Evolutionary conservation across 2,329 filamentous ascomycete species (phyloP).

Genomic region (Drechslera avenae): DNA sequence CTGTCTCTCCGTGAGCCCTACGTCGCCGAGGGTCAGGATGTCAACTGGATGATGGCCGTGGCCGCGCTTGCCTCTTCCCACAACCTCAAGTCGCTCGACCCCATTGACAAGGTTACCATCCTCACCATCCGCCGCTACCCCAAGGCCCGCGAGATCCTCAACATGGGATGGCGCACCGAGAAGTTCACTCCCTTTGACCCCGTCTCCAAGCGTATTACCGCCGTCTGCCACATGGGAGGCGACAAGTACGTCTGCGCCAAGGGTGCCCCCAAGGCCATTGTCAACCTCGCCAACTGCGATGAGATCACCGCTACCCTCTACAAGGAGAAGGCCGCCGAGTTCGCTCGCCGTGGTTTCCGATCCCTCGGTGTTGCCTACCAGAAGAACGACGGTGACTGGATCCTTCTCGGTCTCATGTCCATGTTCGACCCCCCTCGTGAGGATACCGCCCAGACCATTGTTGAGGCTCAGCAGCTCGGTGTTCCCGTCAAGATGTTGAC

Average conservation of each 20-base stretch:
- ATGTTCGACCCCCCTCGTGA: constrained; percentile 82
- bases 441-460: constrained; percentile 77
- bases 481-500: constrained; percentile 82
- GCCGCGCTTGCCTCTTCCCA: constrained; percentile 77
- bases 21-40: constrained; percentile 75
- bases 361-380: constrained; percentile 79
- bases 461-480: constrained; percentile 76
- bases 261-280: constrained; percentile 77
- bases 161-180: constrained; percentile 75
- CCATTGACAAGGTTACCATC: constrained; percentile 80
- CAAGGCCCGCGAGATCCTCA: constrained; percentile 76
- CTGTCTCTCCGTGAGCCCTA: constrained; percentile 77
- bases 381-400: constrained; percentile 76
- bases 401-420: constrained; percentile 75
- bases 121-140: constrained; percentile 77
- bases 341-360: constrained; percentile 79
- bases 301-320: constrained; percentile 69
- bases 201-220: constrained; percentile 79
- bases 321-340: constrained; percentile 74
- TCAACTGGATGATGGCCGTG: constrained; percentile 85
- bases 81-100: constrained; percentile 78
- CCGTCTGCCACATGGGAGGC: constrained; percentile 69
- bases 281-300: constrained; percentile 70
- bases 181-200: constrained; percentile 81
- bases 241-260: constrained; percentile 76